These are phyloP conservation scores for Barnettozyma californica DNA, from an alignment of 805 yeast genomes.

Conservation along the genomic window DNA sequence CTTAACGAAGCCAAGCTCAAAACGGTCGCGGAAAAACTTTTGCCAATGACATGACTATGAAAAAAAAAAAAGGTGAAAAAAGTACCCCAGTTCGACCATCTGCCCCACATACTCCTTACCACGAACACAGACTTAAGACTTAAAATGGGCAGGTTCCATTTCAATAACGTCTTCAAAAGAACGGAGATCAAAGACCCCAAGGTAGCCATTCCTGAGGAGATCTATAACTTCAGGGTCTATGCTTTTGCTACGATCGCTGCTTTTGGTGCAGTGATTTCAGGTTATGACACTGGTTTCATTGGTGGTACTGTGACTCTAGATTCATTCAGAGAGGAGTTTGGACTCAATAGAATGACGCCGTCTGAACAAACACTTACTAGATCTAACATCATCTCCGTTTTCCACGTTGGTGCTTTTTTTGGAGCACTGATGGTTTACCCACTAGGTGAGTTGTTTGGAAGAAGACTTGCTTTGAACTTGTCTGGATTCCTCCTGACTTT, in stretches of 20 bases:
- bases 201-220: slow-evolving; percentile 9
- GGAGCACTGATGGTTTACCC: slow-evolving; percentile 19
- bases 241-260: slow-evolving; percentile 29
- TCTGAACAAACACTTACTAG: slow-evolving; percentile 1
- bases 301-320: slow-evolving; percentile 14
- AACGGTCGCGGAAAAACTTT: no score
- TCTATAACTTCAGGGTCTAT: slow-evolving; percentile 17
- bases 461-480: slow-evolving; percentile 13
- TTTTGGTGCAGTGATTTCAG: slow-evolving; percentile 27
- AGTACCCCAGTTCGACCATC: no score
- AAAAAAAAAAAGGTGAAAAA: neutral
- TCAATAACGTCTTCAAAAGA: slow-evolving; percentile 4
- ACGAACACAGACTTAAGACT: neutral
- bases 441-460: slow-evolving; percentile 16
- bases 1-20: neutral
- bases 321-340: slow-evolving; percentile 12
- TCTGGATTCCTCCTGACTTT: slow-evolving; percentile 21
- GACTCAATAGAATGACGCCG: slow-evolving; percentile 7
- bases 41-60: neutral
- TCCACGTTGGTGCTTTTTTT: slow-evolving; percentile 23
- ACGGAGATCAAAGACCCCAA: slow-evolving; percentile 4
- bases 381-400: slow-evolving; percentile 18
- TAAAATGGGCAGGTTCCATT: neutral
- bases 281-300: slow-evolving; percentile 23
- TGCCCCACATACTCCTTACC: neutral